A percentile compares a stretch with the other conserved stretches of the same genome.
Conservation (phyloP, 345 rosid genomes). For the Moringa oleifera region DNA sequence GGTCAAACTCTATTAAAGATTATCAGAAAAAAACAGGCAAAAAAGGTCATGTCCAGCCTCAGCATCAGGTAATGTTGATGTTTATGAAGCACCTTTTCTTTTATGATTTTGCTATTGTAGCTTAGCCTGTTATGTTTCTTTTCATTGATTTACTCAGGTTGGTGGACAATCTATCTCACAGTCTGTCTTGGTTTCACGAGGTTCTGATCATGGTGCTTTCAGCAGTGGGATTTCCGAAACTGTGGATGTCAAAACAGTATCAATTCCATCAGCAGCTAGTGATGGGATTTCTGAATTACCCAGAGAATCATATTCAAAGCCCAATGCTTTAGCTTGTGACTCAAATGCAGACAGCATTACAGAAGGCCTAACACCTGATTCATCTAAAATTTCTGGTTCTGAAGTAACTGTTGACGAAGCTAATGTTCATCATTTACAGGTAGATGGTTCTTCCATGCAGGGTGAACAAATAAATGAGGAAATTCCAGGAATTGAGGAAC, state of each 20-base stretch:
- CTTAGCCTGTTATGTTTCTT: background rate
- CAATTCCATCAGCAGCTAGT: conserved; percentile 18
- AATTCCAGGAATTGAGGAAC: conserved; percentile 16
- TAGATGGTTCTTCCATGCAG: conserved; percentile 18
- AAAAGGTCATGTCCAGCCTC: conserved; percentile 32
- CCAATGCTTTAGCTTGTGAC: conserved; percentile 26
- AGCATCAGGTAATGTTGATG: conserved; percentile 34
- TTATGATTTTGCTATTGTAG: background rate
- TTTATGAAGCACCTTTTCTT: background rate
- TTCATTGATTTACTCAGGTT: conserved; percentile 21
- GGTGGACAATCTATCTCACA: conserved; percentile 26
- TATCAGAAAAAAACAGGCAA: conserved; percentile 35
- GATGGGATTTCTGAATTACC: conserved; percentile 21
- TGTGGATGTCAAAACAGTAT: conserved; percentile 23
- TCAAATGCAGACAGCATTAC: conserved; percentile 20
- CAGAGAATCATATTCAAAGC: conserved; percentile 20
- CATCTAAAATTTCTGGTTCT: conserved; percentile 31
- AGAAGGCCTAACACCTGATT: conserved; percentile 24
- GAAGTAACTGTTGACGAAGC: conserved; percentile 3
- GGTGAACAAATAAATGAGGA: conserved; percentile 24
- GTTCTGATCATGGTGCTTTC: conserved; percentile 27
- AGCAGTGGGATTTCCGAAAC: conserved; percentile 27
- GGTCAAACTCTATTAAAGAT: conserved; percentile 54
- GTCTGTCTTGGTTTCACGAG: conserved; percentile 16
- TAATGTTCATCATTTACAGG: conserved; percentile 8